Evolutionary conservation across 2,329 filamentous ascomycete species (phyloP).

Genomic region (Epicoccum nigrum): DNA sequence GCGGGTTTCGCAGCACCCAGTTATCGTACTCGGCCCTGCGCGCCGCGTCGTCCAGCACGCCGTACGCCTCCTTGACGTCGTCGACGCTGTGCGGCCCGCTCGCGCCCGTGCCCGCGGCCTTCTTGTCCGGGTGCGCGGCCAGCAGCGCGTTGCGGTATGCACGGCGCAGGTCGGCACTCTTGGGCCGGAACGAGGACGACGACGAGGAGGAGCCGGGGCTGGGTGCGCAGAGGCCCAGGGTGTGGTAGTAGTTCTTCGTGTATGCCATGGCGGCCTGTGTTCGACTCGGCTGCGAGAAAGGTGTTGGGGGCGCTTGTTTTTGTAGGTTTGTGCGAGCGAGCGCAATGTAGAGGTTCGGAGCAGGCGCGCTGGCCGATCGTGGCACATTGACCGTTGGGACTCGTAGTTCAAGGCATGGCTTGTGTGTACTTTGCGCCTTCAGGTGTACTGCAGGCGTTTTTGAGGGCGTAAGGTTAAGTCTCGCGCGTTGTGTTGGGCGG

Average conservation of each 20-base stretch:
- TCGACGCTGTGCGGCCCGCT: constrained; percentile 56
- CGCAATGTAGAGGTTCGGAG: too few species aligned
- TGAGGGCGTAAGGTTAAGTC: background rate
- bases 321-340: background rate
- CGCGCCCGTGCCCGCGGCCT: background rate
- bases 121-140: constrained; percentile 65
- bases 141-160: constrained; percentile 65
- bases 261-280: constrained; percentile 33
- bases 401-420: constrained; percentile 6
- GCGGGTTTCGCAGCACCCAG: constrained; percentile 23
- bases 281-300: too few species aligned
- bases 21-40: constrained; percentile 52
- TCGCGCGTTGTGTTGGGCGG: background rate
- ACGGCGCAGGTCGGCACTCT: constrained; percentile 18
- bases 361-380: background rate
- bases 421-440: background rate
- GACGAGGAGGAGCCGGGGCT: background rate
- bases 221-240: constrained; percentile 30
- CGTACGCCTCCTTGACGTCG: constrained; percentile 65
- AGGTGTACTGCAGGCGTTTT: background rate
- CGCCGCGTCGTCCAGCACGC: constrained; percentile 55
- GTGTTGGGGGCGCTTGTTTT: background rate
- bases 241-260: constrained; percentile 39
- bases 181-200: constrained; percentile 1
- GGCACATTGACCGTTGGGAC: constrained; percentile 4